Base-by-base conservation (phyloP, 495 filamentous ascomycete species). In the Pseudomonodictys pantanalensis region DNA sequence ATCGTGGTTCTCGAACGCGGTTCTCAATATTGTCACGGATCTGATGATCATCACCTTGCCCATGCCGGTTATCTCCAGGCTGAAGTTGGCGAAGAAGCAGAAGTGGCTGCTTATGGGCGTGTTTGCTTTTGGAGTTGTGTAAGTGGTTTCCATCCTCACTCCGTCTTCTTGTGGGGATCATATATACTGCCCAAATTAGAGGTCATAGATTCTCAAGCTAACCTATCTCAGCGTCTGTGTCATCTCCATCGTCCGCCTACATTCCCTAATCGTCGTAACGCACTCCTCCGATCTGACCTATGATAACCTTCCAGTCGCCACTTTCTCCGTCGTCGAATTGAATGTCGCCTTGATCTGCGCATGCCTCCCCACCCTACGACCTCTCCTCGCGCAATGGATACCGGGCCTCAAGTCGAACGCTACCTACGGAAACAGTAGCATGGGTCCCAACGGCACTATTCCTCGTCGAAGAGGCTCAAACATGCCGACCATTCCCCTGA, bases 21-120 rank as follows among this genome's bases (percentile, higher is more conserved):
- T 72, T 0, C 73, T 79, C 17, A 83, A 82, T 67, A 79, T 83
- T 45, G 50, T 77, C 22, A 78, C 76, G 39, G 81, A 83, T 60
- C 33, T 81, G 24, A 70, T 76, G 26, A 67, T 81, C 43, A 76
- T 79, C 35, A 48, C 69, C n/a, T 45, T 74, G 11, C 71, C 71
- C 0, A 56, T 74, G 44, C 66, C 62, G 2, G 60, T 66, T 0
- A 33, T 74, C 7, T 51, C 49, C 10, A 35, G 38, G 1, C 58
- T 74, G 15, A 56, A 70, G 20, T 50, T 71, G 23, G 59, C 66
- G 1, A 52, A 44, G 33, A 63, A 49, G 35, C 70, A 70, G 38
- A 69, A 69, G 55, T 23, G 22, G 20, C 54, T 60, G 3, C 33
- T 74, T n/a, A 68, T 70, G 50, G 35, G 54, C 15, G 54, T 74